Percentiles rank a stretch among this genome's conserved stretches.
Evolutionary conservation across 2,329 filamentous ascomycete genomes (phyloP).

Genomic region (Exophiala sp.): DNA sequence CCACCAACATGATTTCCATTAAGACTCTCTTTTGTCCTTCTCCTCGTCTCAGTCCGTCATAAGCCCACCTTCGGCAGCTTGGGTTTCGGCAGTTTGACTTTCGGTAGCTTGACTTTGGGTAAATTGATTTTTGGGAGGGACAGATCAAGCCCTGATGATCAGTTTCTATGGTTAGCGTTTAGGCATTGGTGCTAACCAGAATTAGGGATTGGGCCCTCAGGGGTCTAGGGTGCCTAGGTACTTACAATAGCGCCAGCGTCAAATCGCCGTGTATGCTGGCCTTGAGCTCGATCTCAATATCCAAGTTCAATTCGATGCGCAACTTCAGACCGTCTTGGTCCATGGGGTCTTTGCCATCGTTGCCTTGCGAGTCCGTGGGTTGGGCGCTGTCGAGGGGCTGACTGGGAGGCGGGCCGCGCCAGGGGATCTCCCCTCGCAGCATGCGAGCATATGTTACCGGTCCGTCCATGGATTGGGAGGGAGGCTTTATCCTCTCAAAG

Average conservation of each 20-base stretch:
- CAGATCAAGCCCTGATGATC: constrained; percentile 26
- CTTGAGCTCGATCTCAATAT: constrained; percentile 81
- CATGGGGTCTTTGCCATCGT: constrained; percentile 34
- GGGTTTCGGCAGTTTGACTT: neutral
- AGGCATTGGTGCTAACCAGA: constrained; percentile 3
- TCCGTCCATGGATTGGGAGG: constrained; percentile 55
- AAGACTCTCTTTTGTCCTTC: constrained; percentile 1
- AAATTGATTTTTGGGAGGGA: constrained; percentile 22
- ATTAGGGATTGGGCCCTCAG: neutral
- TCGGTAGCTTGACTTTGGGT: constrained; percentile 12
- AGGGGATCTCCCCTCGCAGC: constrained; percentile 54
- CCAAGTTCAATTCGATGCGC: constrained; percentile 72
- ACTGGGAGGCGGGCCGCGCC: constrained; percentile 50
- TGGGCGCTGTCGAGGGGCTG: constrained; percentile 41
- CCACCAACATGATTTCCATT: neutral
- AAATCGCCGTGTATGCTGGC: constrained; percentile 82
- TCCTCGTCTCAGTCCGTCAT: constrained; percentile 11
- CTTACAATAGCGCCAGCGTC: constrained; percentile 72
- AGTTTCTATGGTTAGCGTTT: constrained; percentile 25
- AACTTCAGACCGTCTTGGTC: constrained; percentile 57
- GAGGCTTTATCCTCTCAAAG: constrained; percentile 55
- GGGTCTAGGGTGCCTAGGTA: constrained; percentile 50
- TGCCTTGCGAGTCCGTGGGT: constrained; percentile 46
- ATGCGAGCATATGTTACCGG: constrained; percentile 54
- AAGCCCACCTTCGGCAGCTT: constrained; percentile 10